Conservation (phyloP, 805 yeast species). For the Lachancea mirantina region DNA sequence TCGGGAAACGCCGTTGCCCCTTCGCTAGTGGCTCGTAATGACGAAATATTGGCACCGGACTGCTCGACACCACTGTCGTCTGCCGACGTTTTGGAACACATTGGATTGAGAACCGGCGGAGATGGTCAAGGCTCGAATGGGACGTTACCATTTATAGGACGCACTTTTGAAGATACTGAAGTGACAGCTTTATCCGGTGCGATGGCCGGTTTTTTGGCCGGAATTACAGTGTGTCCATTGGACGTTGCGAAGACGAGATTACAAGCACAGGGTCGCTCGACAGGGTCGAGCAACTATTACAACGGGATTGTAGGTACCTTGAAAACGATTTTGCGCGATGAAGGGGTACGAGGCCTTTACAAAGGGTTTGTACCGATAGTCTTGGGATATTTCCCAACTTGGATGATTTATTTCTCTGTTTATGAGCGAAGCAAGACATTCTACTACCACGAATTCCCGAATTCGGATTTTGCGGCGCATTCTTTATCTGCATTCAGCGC, state of each 20-base stretch:
- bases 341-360: slow-evolving; percentile 78
- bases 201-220: slow-evolving; percentile 85
- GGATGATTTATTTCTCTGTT: slow-evolving; percentile 92
- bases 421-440: slow-evolving; percentile 69
- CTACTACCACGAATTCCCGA: slow-evolving; percentile 38
- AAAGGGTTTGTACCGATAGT: slow-evolving; percentile 90
- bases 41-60: slow-evolving; percentile 19
- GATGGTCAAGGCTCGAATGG: neutral
- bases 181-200: slow-evolving; percentile 86
- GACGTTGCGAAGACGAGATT: slow-evolving; percentile 93
- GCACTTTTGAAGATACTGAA: slow-evolving; percentile 37
- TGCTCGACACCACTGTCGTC: slow-evolving; percentile 17
- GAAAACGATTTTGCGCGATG: slow-evolving; percentile 59
- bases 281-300: slow-evolving; percentile 35
- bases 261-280: slow-evolving; percentile 76
- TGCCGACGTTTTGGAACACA: slow-evolving; percentile 19
- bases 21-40: no score
- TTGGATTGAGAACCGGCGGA: slow-evolving; percentile 3
- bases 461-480: slow-evolving; percentile 35
- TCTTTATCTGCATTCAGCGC: slow-evolving; percentile 69
- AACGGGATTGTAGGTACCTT: slow-evolving; percentile 60
- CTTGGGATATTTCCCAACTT: slow-evolving; percentile 91
- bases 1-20: no score
- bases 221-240: slow-evolving; percentile 85
- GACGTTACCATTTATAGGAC: slow-evolving; percentile 2